Conservation (phyloP, 192 early-diverging fungal genomes). For the Phlyctochytrium arcticum region DNA sequence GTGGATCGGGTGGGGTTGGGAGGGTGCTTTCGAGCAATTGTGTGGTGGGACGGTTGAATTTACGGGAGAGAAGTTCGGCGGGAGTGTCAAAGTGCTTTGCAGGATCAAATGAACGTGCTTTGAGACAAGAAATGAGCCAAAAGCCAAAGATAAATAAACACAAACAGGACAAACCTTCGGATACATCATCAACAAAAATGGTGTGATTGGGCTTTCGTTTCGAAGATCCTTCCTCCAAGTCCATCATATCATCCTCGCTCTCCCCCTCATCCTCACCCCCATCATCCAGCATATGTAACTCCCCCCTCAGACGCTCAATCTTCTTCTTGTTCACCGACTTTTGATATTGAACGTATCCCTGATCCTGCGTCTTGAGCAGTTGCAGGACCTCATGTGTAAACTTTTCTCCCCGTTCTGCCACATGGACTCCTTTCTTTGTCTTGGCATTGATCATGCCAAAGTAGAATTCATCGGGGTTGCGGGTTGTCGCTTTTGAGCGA, state of each 20-base stretch:
- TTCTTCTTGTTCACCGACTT: slow-evolving; percentile 71
- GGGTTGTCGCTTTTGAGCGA: slow-evolving; percentile 75
- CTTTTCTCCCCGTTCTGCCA: slow-evolving; percentile 59
- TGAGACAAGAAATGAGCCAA: too few relatives aligned
- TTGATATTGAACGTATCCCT: slow-evolving; percentile 81
- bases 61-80: slow-evolving; percentile 71
- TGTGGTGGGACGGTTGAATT: slow-evolving; percentile 78
- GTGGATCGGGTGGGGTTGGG: slow-evolving; percentile 6
- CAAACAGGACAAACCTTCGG: slow-evolving; percentile 31
- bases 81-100: slow-evolving; percentile 79
- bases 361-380: slow-evolving; percentile 90
- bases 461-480: slow-evolving; percentile 99
- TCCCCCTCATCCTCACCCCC: slow-evolving; percentile 24
- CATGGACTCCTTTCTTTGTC: slow-evolving; percentile 82
- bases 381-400: slow-evolving; percentile 72
- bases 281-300: slow-evolving; percentile 64
- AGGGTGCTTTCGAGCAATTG: too few relatives aligned
- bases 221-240: slow-evolving; percentile 3
- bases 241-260: slow-evolving; percentile 22
- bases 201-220: slow-evolving; percentile 28
- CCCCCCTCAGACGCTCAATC: slow-evolving; percentile 70
- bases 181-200: slow-evolving; percentile 47
- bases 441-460: slow-evolving; percentile 90
- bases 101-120: slow-evolving; percentile 72
- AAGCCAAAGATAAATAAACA: background rate